Evolutionary conservation across 345 rosid genomes (phyloP).

Genomic region (Anacardium occidentale): DNA sequence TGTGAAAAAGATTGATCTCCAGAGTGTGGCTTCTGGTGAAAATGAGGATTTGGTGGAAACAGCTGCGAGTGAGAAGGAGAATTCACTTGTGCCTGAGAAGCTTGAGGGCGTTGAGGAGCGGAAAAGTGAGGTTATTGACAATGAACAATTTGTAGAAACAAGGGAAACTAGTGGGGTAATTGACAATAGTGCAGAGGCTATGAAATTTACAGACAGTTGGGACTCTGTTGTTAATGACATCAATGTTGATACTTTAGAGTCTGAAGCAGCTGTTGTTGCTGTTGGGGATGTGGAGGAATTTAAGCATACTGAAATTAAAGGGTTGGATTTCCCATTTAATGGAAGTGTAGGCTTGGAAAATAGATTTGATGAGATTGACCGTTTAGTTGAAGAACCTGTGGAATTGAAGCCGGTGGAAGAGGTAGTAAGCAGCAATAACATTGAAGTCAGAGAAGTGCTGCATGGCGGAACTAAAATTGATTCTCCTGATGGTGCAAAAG

Average conservation of each 20-base stretch:
- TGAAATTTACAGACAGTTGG: constrained; percentile 31
- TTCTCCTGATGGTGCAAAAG: constrained; percentile 10
- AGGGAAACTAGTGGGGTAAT: constrained; percentile 13
- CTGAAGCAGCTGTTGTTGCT: constrained; percentile 32
- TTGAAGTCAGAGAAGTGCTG: constrained; percentile 22
- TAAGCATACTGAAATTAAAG: constrained; percentile 31
- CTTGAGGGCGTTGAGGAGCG: constrained; percentile 23
- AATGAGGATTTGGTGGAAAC: constrained; percentile 27
- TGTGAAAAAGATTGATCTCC: constrained; percentile 28
- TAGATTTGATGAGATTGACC: constrained; percentile 43
- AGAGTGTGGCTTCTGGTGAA: constrained; percentile 34
- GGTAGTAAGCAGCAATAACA: constrained; percentile 17
- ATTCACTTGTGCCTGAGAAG: constrained; percentile 16
- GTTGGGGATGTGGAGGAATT: constrained; percentile 32
- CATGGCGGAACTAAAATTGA: constrained; percentile 23
- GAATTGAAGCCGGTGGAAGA: constrained; percentile 13
- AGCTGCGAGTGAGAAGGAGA: constrained; percentile 15
- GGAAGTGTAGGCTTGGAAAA: constrained; percentile 36
- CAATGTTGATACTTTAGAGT: constrained; percentile 23
- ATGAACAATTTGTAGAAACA: constrained; percentile 3
- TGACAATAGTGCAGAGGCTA: constrained; percentile 35
- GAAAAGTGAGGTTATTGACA: constrained; percentile 23
- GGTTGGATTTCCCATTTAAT: constrained; percentile 28
- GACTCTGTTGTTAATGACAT: constrained; percentile 39
- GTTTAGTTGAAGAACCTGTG: constrained; percentile 24